phyloP scores from a whole-genome alignment of 176 grass and related monocot genomes.

The Typha latifolia region DNA sequence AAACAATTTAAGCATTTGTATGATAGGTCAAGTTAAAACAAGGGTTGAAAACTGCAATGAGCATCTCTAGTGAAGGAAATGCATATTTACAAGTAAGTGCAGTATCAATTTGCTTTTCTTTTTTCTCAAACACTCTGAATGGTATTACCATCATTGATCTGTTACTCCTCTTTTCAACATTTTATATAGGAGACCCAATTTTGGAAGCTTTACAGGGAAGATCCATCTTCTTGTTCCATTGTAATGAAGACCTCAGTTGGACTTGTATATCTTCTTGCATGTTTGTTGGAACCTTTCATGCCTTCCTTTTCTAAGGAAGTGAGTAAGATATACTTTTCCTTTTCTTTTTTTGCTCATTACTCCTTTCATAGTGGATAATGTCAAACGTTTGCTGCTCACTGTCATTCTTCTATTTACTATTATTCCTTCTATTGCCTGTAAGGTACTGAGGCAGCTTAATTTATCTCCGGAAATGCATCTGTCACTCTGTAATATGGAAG shows the following conservation, averaged over 20 bases:
- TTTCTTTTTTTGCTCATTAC: neutral
- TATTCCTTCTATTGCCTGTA: slow-evolving; percentile 1
- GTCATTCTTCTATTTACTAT: neutral
- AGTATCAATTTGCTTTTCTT: neutral
- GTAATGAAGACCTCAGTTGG: slow-evolving; percentile 92
- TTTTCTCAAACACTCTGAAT: neutral
- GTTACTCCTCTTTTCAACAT: slow-evolving; percentile 4
- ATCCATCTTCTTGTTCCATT: slow-evolving; percentile 49
- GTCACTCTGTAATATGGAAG: slow-evolving; percentile 70
- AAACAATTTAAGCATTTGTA: slow-evolving; percentile 7
- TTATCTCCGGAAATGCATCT: slow-evolving; percentile 37
- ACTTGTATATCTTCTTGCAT: slow-evolving; percentile 85
- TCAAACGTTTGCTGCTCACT: neutral
- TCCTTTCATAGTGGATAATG: too few species aligned
- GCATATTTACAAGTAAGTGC: slow-evolving; percentile 76
- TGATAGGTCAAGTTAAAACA: slow-evolving; percentile 89
- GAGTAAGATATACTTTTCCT: slow-evolving; percentile 3
- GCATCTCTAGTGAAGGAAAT: slow-evolving; percentile 86
- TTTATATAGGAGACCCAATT: slow-evolving; percentile 53
- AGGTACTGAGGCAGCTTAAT: slow-evolving; percentile 78
- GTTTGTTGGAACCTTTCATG: slow-evolving; percentile 83
- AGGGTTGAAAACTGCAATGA: slow-evolving; percentile 76
- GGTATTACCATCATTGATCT: neutral
- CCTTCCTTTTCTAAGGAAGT: slow-evolving; percentile 67
- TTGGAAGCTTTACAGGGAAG: slow-evolving; percentile 79